Conservation (phyloP, 139 green algal species). For the Asterochloris sp. region DNA sequence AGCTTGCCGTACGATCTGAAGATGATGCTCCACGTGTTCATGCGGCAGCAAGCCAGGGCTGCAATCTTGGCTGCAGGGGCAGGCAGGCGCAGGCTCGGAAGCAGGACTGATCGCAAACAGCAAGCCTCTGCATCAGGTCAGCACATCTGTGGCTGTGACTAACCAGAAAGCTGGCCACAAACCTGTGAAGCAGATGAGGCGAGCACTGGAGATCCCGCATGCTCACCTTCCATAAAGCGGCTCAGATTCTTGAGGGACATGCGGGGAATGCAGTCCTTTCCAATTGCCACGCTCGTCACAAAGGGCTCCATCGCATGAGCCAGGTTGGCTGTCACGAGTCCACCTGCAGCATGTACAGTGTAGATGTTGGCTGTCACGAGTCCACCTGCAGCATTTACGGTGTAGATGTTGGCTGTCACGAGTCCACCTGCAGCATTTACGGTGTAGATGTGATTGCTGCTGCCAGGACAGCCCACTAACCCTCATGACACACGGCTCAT, state of each 20-base stretch:
- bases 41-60: slow-evolving; percentile 42
- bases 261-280: slow-evolving; percentile 56
- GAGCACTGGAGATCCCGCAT: background rate
- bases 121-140: too few species aligned
- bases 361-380: slow-evolving; percentile 38
- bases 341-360: slow-evolving; percentile 25
- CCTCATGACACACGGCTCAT: too few species aligned
- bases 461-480: too few species aligned
- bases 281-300: slow-evolving; percentile 51
- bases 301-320: slow-evolving; percentile 25
- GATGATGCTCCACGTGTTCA: slow-evolving; percentile 18
- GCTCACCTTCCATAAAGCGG: slow-evolving; percentile 26
- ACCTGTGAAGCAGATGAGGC: too few species aligned
- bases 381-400: too few species aligned
- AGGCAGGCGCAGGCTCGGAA: too few species aligned
- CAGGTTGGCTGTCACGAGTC: slow-evolving; percentile 37
- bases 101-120: too few species aligned
- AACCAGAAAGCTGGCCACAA: too few species aligned
- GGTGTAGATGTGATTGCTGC: too few species aligned
- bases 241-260: slow-evolving; percentile 38
- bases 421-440: too few species aligned
- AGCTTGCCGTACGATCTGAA: slow-evolving; percentile 6
- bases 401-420: slow-evolving; percentile 36
- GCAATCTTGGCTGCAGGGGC: slow-evolving; percentile 41
- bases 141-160: too few species aligned